These are phyloP conservation scores for Leptographium lundbergii DNA, from an alignment of 2,329 filamentous ascomycete genomes.

Conservation along the genomic window DNA sequence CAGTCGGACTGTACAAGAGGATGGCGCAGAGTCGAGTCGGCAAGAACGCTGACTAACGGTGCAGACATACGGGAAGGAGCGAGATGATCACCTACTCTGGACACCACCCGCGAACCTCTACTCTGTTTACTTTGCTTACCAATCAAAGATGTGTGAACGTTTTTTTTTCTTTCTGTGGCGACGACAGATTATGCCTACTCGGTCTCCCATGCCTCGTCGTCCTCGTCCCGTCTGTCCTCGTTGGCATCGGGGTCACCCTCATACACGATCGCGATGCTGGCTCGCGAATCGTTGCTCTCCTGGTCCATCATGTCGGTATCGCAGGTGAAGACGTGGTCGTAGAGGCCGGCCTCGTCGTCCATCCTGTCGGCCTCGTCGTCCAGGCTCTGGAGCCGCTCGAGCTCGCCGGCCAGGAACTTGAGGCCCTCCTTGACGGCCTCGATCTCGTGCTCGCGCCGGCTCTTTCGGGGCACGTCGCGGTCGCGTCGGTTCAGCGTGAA, in stretches of 20 bases:
- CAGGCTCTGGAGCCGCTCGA: neutral
- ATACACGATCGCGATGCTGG: slow-evolving; percentile 1
- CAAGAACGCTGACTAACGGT: neutral
- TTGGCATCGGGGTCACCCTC: neutral
- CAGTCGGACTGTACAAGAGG: too few species aligned
- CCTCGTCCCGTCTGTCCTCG: neutral
- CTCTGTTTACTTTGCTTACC: too few species aligned
- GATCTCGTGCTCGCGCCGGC: neutral
- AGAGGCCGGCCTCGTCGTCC: neutral
- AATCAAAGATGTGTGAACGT: neutral
- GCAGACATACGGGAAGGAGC: neutral
- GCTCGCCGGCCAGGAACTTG: neutral
- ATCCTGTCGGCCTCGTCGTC: neutral
- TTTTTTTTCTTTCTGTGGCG: neutral
- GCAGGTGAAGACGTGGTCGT: neutral
- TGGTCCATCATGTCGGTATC: neutral
- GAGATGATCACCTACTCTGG: neutral
- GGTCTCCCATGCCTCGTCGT: slow-evolving; percentile 4
- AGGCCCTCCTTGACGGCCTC: neutral
- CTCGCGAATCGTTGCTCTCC: neutral
- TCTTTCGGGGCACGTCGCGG: neutral
- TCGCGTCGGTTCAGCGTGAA: neutral
- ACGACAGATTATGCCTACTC: neutral
- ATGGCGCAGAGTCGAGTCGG: too few species aligned
- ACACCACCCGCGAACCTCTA: too few species aligned